Base-by-base conservation (phyloP, 495 filamentous ascomycete species). In the Penicillium canescens region DNA sequence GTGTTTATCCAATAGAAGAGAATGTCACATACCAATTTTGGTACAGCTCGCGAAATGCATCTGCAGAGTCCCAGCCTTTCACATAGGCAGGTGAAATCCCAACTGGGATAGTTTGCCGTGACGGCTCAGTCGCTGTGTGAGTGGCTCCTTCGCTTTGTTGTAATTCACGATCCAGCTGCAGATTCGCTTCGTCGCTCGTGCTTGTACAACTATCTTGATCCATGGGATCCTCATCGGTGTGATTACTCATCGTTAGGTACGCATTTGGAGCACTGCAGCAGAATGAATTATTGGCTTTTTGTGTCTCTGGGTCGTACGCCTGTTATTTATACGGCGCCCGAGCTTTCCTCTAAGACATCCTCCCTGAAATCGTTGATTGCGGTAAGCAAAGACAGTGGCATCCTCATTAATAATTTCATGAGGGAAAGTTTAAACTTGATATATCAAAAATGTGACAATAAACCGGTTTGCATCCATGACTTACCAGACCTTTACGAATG, bases 11-110 rank as follows among this genome's bases (percentile, higher is more conserved):
- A 10, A 21, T 28, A 10, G 4, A 38, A 38, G 34, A 38, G 46
- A 28, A 11, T 14, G n/a, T 4, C 35, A 38, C 35, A 10, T 48
- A 48, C 46, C 21, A 48, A n/a, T 48, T 38, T 38, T 38, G 46
- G 13, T 48, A 48, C 10, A 48, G 31, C 14, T 48, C 46, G 14
- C 33, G 46, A 37, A 48, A 48, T 2, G 34, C 35, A 48, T 48
- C 18, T 14, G 34, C 16, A 24, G 16, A 6, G 7, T 6, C 14
- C 46, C 34, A 48, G 13, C 38, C 46, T 38, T 24, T 48, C 12
- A 48, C 46, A 21, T 48, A 48, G 46, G 10, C 12, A 7, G 46
- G 45, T 14, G 35, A 48, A 36, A 38, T 48, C 6, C 35, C 46
- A 28, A 48, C 28, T 31, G 28, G 16, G 6, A 41, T 23, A 16